Evolutionary conservation across 352 stramenopile species (phyloP).

Genomic region (Globisporangium megalacanthum): DNA sequence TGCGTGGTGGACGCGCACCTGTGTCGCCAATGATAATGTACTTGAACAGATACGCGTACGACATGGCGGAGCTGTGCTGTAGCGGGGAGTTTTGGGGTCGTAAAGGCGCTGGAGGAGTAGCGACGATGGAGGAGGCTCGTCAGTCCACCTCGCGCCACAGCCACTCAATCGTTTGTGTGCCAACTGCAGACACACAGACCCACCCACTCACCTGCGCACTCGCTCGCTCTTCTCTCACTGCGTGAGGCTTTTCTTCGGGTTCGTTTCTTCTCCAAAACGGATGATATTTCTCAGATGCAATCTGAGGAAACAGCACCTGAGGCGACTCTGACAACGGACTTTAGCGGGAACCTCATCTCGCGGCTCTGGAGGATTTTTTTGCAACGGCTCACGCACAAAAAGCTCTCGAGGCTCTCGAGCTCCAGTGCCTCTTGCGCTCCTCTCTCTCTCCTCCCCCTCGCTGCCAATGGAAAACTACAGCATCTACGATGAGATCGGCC

Average conservation of each 20-base stretch:
- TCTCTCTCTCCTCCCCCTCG: too few species aligned
- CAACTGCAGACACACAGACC: background rate
- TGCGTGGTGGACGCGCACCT: constrained; percentile 13
- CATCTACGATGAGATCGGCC: constrained; percentile 92
- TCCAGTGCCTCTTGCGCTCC: too few species aligned
- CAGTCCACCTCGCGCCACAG: too few species aligned
- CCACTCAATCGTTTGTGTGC: too few species aligned
- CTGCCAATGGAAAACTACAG: constrained; percentile 91
- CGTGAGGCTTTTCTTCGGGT: constrained; percentile 1
- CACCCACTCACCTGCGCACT: background rate
- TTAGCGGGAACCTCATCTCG: background rate
- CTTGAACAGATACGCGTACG: constrained; percentile 93
- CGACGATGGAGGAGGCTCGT: background rate
- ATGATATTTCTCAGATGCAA: constrained; percentile 3
- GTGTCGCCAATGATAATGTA: constrained; percentile 89
- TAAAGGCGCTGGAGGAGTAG: background rate
- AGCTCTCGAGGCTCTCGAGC: background rate
- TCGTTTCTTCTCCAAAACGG: background rate
- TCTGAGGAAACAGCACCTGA: background rate
- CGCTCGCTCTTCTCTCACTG: background rate
- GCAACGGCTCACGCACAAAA: background rate
- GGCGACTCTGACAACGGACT: background rate
- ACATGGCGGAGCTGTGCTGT: constrained; percentile 66
- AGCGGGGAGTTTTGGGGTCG: background rate
- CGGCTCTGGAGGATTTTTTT: background rate